Conservation (phyloP, 2,329 filamentous ascomycete species). For the Pseudopithomyces maydicus region DNA sequence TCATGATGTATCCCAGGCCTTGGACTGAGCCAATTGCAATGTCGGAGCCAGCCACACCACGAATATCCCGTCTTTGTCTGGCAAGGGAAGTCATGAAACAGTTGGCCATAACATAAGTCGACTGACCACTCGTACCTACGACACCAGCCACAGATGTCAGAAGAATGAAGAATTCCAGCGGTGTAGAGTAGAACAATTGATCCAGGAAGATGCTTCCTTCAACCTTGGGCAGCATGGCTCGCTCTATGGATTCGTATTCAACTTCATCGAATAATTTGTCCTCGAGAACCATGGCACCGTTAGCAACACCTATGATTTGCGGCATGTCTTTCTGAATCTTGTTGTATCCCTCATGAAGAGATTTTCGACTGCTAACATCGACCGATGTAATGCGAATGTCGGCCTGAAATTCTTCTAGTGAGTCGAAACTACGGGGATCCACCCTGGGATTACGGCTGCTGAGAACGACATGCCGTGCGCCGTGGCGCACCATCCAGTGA, state of each 20-base stretch:
- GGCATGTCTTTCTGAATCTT: constrained; percentile 11
- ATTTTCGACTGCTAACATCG: background rate
- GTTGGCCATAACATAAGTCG: background rate
- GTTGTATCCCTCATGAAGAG: background rate
- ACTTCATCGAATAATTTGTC: constrained; percentile 21
- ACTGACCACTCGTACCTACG: background rate
- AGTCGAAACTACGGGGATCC: constrained; percentile 17
- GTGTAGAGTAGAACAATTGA: background rate
- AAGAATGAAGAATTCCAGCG: background rate
- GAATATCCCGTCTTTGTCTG: constrained; percentile 38
- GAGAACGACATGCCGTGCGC: constrained; percentile 34
- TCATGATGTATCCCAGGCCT: constrained; percentile 47
- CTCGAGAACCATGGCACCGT: constrained; percentile 29
- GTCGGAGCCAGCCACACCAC: constrained; percentile 47
- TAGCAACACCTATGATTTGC: constrained; percentile 20
- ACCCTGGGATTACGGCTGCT: constrained; percentile 48
- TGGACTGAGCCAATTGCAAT: constrained; percentile 42
- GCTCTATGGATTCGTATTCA: background rate
- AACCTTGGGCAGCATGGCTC: constrained; percentile 6
- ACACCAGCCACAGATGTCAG: background rate
- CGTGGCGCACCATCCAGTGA: constrained; percentile 28
- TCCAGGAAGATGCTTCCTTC: background rate
- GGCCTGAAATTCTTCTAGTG: constrained; percentile 7
- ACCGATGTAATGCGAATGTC: constrained; percentile 10
- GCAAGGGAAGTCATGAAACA: constrained; percentile 34